A percentile compares a stretch with the other conserved stretches of the same genome.
Conservation (phyloP, 192 early-diverging fungal genomes). For the Spizellomyces sp. region DNA sequence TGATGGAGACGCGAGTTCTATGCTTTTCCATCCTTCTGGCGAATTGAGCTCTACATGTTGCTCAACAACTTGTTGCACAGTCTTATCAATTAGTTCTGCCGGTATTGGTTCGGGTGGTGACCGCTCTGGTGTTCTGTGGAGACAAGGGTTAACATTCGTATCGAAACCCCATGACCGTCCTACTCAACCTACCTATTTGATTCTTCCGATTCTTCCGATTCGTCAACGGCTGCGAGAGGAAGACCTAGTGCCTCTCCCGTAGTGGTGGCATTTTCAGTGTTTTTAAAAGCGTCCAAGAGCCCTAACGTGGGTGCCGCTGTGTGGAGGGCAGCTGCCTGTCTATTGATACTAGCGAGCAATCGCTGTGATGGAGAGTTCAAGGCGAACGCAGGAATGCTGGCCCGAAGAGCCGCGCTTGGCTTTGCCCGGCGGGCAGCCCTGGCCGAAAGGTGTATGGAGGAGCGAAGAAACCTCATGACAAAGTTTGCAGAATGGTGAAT, state of each 20-base stretch:
- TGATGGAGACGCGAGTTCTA: slow-evolving; percentile 18
- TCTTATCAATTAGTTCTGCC: slow-evolving; percentile 6
- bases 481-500: not conserved
- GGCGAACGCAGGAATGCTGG: slow-evolving; percentile 3
- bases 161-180: not conserved
- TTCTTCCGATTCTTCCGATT: slow-evolving; percentile 20
- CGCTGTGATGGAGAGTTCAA: not conserved
- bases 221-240: not conserved
- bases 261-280: slow-evolving; percentile 1
- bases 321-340: slow-evolving; percentile 17
- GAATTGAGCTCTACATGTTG: not conserved
- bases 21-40: slow-evolving; percentile 9
- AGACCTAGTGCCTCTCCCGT: slow-evolving; percentile 10
- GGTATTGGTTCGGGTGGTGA: slow-evolving; percentile 1
- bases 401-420: not conserved
- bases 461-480: slow-evolving; percentile 14
- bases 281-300: slow-evolving; percentile 5
- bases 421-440: slow-evolving; percentile 18
- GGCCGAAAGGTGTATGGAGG: slow-evolving; percentile 15
- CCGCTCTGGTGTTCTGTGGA: not conserved
- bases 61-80: slow-evolving; percentile 19
- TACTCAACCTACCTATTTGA: slow-evolving; percentile 12
- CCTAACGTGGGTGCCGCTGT: not conserved
- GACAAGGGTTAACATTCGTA: not conserved
- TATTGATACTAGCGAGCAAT: slow-evolving; percentile 13